A percentile compares a stretch with the other conserved stretches of the same genome.
These are phyloP conservation scores for Ogataea saltuana DNA, from an alignment of 805 yeast species.

Conservation along the genomic window DNA sequence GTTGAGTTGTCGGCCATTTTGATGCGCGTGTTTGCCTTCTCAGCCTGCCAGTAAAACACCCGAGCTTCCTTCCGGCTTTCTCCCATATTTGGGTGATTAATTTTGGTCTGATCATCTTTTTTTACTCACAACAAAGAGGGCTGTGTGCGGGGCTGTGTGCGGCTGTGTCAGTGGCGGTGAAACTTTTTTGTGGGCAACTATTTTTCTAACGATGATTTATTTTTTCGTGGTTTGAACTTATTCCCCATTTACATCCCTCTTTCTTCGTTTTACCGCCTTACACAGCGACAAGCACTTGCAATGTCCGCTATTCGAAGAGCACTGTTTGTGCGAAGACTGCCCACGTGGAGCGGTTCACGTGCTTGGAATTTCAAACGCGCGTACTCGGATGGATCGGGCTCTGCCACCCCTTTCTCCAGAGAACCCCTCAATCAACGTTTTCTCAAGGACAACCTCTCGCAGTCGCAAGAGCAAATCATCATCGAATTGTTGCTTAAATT, in stretches of 20 bases:
- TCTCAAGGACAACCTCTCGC: constrained; percentile 5
- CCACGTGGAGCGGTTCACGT: no score
- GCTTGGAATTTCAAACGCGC: no score
- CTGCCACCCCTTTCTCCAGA: constrained; percentile 1
- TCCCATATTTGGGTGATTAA: neutral
- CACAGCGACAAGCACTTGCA: no score
- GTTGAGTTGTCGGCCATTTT: constrained; percentile 1
- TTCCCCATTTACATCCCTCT: no score
- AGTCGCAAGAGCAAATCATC: constrained; percentile 19
- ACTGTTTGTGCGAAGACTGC: neutral
- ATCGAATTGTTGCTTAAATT: constrained; percentile 26
- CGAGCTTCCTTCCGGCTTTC: neutral
- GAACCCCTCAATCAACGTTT: neutral
- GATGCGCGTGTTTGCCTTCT: no score
- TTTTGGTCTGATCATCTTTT: neutral
- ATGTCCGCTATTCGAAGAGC: neutral
- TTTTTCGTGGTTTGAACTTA: no score
- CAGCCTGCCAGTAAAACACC: no score
- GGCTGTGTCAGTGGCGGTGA: constrained; percentile 5
- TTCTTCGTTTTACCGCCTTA: no score
- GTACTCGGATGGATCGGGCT: neutral
- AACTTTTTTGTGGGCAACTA: neutral
- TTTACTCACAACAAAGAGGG: neutral
- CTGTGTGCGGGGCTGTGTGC: constrained; percentile 7
- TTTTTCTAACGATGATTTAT: neutral